Base-by-base conservation (phyloP, 345 rosid species). In the Populus nigra region DNA sequence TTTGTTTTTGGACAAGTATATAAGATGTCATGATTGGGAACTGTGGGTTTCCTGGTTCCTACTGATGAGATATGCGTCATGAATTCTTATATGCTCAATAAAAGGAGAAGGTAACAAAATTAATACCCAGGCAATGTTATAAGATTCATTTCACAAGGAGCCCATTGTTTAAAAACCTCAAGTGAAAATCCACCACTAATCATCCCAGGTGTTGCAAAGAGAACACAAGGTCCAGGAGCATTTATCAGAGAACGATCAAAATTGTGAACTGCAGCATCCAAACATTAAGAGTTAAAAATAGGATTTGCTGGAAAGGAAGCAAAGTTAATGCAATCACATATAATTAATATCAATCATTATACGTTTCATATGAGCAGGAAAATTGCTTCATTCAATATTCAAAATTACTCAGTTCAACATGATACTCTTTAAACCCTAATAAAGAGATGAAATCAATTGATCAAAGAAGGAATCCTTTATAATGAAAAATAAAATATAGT, bases 121-220 rank as follows among this genome's bases (percentile, higher is more conserved):
- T 36, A 23, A 43, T 91, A 93, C 98, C 99, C 99, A n/a, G 99
- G 99, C 72, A 96, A 85, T 68, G 94, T 88, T 76, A 96, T 83
- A 13, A 96, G 97, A 84, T 96, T 96, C 71, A 35, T 33, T 71
- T 92, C 94, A 23, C 89, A 92, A 70, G 98, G 98, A 62, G 98
- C 99, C 98, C 99, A 96, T 23, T 80, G 93, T 83, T 91, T 93
- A 77, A 96, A 96, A 73, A 96, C 99, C 85, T 96, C 95, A 7
- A 93, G 93, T 39, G 99, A 93, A 81, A 92, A 92, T 55, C 99
- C 98, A 7, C 96, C 99, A 83, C 89, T 89, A 69, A 96, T 87
- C 99, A 96, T 96, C 68, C 99, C 98, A 41, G 98, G 99, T 77
- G 99, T 93, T 53, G 99, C 98, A 84, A 96, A 96, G 68, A 96